Conservation (phyloP, 306 rosid genomes). For the Prunus salicina region DNA sequence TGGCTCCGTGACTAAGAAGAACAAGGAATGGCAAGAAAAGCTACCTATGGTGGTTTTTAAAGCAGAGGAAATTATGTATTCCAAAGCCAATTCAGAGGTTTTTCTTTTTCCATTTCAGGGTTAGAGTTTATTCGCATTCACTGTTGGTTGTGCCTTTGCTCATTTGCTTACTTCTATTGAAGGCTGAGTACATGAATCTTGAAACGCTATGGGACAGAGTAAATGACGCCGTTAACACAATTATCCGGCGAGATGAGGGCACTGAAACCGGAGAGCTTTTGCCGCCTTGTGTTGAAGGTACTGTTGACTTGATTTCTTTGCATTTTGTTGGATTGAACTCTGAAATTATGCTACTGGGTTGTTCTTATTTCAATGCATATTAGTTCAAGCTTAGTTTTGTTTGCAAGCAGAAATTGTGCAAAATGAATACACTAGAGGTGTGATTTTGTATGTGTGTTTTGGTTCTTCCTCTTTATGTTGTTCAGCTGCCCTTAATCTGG, state of each 20-base stretch:
- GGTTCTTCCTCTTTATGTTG: slow-evolving; percentile 22
- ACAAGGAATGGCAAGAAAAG: slow-evolving; percentile 97
- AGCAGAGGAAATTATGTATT: slow-evolving; percentile 98
- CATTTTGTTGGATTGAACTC: slow-evolving; percentile 30
- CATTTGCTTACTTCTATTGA: slow-evolving; percentile 32
- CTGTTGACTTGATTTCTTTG: slow-evolving; percentile 2
- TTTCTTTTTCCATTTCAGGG: slow-evolving; percentile 14
- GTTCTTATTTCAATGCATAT: slow-evolving; percentile 10
- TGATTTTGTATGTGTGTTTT: slow-evolving; percentile 32
- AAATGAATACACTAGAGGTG: slow-evolving; percentile 28
- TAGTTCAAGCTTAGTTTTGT: slow-evolving; percentile 3
- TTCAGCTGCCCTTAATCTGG: slow-evolving; percentile 97
- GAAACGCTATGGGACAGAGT: slow-evolving; percentile 93
- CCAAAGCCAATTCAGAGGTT: slow-evolving; percentile 98
- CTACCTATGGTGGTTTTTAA: slow-evolving; percentile 79
- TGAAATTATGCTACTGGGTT: slow-evolving; percentile 9
- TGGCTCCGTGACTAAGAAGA: slow-evolving; percentile 66
- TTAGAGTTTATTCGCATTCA: slow-evolving; percentile 15
- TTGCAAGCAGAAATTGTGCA: slow-evolving; percentile 2
- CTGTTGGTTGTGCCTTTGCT: slow-evolving; percentile 3
- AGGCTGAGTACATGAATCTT: slow-evolving; percentile 77
- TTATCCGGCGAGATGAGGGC: slow-evolving; percentile 86
- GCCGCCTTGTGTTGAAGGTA: slow-evolving; percentile 99
- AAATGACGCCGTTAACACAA: slow-evolving; percentile 95
- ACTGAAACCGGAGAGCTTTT: slow-evolving; percentile 80